Conservation (phyloP, 163 green algal species). For the Coccomyxa subellipsoidea region DNA sequence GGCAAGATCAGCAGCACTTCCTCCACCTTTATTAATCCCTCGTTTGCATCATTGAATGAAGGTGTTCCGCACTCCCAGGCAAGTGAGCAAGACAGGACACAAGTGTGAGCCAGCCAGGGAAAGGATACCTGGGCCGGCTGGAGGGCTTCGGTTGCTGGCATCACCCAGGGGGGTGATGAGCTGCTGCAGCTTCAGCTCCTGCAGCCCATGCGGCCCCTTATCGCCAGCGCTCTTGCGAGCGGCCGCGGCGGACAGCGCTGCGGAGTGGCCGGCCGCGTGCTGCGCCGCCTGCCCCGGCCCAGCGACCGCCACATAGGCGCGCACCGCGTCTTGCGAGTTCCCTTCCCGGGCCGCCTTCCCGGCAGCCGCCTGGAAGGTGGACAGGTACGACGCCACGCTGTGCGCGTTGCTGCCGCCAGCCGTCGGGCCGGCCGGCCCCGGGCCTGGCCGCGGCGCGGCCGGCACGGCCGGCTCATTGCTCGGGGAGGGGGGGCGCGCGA, state of each 20-base stretch:
- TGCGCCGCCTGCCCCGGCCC: neutral
- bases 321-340: neutral
- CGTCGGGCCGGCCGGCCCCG: too few relatives aligned
- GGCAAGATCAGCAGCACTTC: too few relatives aligned
- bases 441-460: neutral
- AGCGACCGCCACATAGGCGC: neutral
- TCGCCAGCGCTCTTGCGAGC: neutral
- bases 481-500: neutral
- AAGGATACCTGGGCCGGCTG: neutral
- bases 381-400: neutral
- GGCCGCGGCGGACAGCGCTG: neutral
- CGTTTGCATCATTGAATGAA: neutral
- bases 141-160: neutral
- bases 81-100: too few relatives aligned
- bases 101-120: too few relatives aligned
- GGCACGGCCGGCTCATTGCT: neutral
- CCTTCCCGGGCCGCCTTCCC: neutral
- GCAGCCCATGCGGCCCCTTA: neutral
- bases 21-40: too few relatives aligned
- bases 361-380: neutral
- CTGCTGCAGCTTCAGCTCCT: neutral
- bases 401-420: neutral
- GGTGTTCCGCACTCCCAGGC: neutral
- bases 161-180: neutral
- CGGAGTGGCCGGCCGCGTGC: neutral